Evolutionary conservation across 352 stramenopile species (phyloP).

Genomic region (Globisporangium mamillatum): DNA sequence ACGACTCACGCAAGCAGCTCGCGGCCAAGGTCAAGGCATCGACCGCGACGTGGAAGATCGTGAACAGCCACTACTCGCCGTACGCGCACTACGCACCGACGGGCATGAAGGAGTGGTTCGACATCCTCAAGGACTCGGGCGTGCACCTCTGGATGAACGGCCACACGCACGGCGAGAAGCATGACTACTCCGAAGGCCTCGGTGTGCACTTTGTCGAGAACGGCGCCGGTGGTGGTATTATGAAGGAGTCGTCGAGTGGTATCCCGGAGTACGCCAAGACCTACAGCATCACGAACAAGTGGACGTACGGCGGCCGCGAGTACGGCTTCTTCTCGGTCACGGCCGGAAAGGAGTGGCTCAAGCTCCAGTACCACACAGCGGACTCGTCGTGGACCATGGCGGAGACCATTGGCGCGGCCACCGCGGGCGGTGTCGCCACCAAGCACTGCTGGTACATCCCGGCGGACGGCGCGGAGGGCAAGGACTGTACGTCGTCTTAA

Average conservation of each 20-base stretch:
- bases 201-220: conserved; percentile 79
- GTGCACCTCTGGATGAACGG: conserved; percentile 71
- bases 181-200: conserved; percentile 55
- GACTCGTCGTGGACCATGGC: conserved; percentile 53
- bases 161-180: conserved; percentile 78
- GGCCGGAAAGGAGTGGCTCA: conserved; percentile 56
- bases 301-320: conserved; percentile 54
- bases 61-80: conserved; percentile 68
- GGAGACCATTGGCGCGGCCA: conserved; percentile 39
- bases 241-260: conserved; percentile 64
- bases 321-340: conserved; percentile 72
- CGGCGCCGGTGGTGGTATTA: conserved; percentile 64
- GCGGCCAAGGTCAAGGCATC: conserved; percentile 40
- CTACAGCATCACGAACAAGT: conserved; percentile 48
- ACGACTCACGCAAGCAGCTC: conserved; percentile 44
- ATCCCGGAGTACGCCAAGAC: conserved; percentile 43
- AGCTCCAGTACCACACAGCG: conserved; percentile 63
- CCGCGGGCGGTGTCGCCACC: conserved; percentile 40
- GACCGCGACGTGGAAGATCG: conserved; percentile 64
- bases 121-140: conserved; percentile 37
- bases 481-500: conserved; percentile 15
- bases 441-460: conserved; percentile 77
- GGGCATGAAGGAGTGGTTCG: conserved; percentile 47
- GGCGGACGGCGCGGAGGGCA: conserved; percentile 29
- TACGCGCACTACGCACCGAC: conserved; percentile 44